phyloP scores from a whole-genome alignment of 768 basidiomycete species.

The Dentipellis fragilis region DNA sequence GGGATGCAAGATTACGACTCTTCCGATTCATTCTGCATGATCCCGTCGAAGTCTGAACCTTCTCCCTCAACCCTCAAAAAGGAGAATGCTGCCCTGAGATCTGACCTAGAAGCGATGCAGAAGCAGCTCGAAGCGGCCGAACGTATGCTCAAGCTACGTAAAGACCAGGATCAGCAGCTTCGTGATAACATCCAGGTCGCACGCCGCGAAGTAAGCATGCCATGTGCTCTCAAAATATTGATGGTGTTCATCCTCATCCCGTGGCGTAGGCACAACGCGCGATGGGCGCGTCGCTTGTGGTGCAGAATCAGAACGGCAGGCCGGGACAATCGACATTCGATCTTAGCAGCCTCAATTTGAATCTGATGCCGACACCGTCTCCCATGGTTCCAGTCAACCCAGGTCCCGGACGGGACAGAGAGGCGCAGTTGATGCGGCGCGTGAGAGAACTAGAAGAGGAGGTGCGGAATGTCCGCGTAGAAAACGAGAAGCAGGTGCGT shows the following conservation, averaged over 20 bases:
- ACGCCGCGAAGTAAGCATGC: constrained; percentile 44
- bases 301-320: constrained; percentile 30
- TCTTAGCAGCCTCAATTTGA: constrained; percentile 47
- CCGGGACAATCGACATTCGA: constrained; percentile 34
- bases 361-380: constrained; percentile 38
- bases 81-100: constrained; percentile 58
- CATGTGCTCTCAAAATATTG: not conserved
- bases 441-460: constrained; percentile 79
- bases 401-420: constrained; percentile 40
- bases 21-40: constrained; percentile 71
- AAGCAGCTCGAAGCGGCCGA: constrained; percentile 53
- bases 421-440: constrained; percentile 36
- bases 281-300: constrained; percentile 58
- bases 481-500: constrained; percentile 78
- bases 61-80: constrained; percentile 41
- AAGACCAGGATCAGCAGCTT: constrained; percentile 71
- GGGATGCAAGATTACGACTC: constrained; percentile 36
- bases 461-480: constrained; percentile 44
- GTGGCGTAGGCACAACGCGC: constrained; percentile 61
- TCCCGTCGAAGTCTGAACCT: constrained; percentile 52
- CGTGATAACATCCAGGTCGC: constrained; percentile 74
- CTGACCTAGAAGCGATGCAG: constrained; percentile 47
- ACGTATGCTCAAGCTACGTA: constrained; percentile 52
- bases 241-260: not conserved
- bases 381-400: constrained; percentile 43